These are phyloP conservation scores for Fusarium clavum DNA, from an alignment of 2,329 filamentous ascomycete species.

Conservation along the genomic window DNA sequence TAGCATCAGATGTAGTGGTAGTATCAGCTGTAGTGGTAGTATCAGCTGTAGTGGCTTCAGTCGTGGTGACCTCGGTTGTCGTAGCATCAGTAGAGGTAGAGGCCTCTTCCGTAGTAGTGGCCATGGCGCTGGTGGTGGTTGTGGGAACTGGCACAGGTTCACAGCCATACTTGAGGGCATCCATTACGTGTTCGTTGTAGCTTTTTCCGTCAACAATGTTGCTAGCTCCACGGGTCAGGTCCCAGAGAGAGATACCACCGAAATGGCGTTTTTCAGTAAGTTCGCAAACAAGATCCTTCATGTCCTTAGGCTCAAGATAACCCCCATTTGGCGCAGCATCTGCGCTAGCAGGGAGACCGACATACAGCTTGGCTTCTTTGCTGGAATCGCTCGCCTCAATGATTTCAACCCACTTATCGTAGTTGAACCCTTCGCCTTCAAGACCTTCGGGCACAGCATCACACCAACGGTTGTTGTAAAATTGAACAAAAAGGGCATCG, in stretches of 20 bases:
- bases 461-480: slow-evolving; percentile 61
- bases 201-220: slow-evolving; percentile 51
- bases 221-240: slow-evolving; percentile 51
- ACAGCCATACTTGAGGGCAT: slow-evolving; percentile 55
- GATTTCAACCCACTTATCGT: slow-evolving; percentile 55
- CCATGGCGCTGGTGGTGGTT: slow-evolving; percentile 23
- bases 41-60: slow-evolving; percentile 20
- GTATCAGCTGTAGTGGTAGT: slow-evolving; percentile 14
- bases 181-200: slow-evolving; percentile 53
- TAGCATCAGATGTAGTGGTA: slow-evolving; percentile 16
- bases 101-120: slow-evolving; percentile 23
- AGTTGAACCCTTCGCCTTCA: slow-evolving; percentile 54
- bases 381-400: slow-evolving; percentile 51
- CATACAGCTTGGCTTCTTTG: slow-evolving; percentile 58
- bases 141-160: slow-evolving; percentile 44
- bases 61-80: slow-evolving; percentile 22
- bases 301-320: slow-evolving; percentile 51
- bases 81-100: slow-evolving; percentile 15
- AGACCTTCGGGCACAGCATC: slow-evolving; percentile 48
- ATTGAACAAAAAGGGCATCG: slow-evolving; percentile 60
- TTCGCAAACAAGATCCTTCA: slow-evolving; percentile 55
- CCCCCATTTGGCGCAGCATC: slow-evolving; percentile 44
- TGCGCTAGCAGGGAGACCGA: slow-evolving; percentile 56
- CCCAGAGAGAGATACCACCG: slow-evolving; percentile 61
- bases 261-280: slow-evolving; percentile 54